phyloP scores from a whole-genome alignment of 2,329 filamentous ascomycete species.

The Ophiostoma quercus region DNA sequence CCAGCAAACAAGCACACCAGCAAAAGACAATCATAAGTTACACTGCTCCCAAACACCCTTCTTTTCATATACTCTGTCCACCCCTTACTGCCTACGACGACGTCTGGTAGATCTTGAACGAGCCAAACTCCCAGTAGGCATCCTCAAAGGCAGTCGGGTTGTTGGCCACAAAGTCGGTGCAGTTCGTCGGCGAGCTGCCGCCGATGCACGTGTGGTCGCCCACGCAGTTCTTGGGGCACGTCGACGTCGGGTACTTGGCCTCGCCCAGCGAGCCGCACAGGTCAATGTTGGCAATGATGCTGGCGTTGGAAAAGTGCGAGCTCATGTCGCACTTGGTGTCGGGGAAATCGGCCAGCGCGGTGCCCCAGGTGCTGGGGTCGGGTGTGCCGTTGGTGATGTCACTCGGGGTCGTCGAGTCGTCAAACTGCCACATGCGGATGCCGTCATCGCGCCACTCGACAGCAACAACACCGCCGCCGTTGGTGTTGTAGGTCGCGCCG shows the following conservation, averaged over 20 bases:
- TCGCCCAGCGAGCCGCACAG: slow-evolving; percentile 56
- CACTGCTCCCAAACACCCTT: background rate
- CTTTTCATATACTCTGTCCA: background rate
- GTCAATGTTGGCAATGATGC: slow-evolving; percentile 62
- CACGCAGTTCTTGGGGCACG: slow-evolving; percentile 33
- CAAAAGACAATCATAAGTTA: background rate
- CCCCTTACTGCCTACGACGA: slow-evolving; percentile 22
- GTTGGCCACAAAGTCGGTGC: slow-evolving; percentile 53
- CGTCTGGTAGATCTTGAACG: slow-evolving; percentile 53
- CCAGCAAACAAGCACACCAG: background rate
- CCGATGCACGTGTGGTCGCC: slow-evolving; percentile 27
- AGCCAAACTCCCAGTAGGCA: slow-evolving; percentile 61
- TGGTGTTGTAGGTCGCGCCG: slow-evolving; percentile 49
- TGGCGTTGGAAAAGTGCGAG: slow-evolving; percentile 58
- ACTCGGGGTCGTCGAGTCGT: slow-evolving; percentile 42
- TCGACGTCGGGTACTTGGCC: slow-evolving; percentile 42
- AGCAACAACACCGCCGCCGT: slow-evolving; percentile 55
- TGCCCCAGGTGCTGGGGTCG: slow-evolving; percentile 58
- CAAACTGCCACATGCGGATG: slow-evolving; percentile 60
- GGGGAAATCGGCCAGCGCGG: slow-evolving; percentile 60
- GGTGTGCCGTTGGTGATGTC: slow-evolving; percentile 50
- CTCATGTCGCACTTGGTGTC: slow-evolving; percentile 55
- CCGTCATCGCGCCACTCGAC: slow-evolving; percentile 57
- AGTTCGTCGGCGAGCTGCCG: slow-evolving; percentile 43
- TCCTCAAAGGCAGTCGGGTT: slow-evolving; percentile 51